Conservation (phyloP, 306 rosid species). For the Boehmeria nivea region DNA sequence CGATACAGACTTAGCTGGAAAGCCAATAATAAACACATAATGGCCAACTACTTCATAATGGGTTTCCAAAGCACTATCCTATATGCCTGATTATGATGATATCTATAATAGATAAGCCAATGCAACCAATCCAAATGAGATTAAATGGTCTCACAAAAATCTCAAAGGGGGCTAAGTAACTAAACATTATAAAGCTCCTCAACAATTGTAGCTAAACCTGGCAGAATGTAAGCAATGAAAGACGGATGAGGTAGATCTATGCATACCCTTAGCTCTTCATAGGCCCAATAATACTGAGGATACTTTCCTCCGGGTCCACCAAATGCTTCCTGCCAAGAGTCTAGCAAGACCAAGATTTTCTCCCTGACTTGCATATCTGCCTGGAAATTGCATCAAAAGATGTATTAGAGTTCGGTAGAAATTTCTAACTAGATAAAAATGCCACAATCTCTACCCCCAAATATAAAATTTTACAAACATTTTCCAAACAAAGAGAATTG, state of each 20-base stretch:
- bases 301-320: conserved; percentile 86
- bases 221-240: conserved; percentile 13
- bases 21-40: neutral
- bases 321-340: conserved; percentile 96
- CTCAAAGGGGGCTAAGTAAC: neutral
- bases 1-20: neutral
- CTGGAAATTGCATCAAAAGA: conserved; percentile 39
- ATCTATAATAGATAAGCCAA: neutral
- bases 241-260: conserved; percentile 8
- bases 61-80: neutral
- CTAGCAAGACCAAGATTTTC: conserved; percentile 70
- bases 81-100: neutral
- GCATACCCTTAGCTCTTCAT: conserved; percentile 72
- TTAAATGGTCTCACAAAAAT: too few relatives aligned
- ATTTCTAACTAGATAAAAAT: neutral
- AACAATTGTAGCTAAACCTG: neutral
- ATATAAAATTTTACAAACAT: neutral
- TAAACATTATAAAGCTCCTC: too few relatives aligned
- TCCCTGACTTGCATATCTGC: conserved; percentile 92
- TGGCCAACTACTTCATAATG: neutral
- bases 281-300: conserved; percentile 91
- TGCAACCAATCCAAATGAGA: neutral
- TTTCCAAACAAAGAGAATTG: too few relatives aligned
- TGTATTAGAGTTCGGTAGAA: conserved; percentile 2
- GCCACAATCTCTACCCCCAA: neutral